Evolutionary conservation across 208 protist genomes (phyloP).

Genomic region (Porcisia deanei): DNA sequence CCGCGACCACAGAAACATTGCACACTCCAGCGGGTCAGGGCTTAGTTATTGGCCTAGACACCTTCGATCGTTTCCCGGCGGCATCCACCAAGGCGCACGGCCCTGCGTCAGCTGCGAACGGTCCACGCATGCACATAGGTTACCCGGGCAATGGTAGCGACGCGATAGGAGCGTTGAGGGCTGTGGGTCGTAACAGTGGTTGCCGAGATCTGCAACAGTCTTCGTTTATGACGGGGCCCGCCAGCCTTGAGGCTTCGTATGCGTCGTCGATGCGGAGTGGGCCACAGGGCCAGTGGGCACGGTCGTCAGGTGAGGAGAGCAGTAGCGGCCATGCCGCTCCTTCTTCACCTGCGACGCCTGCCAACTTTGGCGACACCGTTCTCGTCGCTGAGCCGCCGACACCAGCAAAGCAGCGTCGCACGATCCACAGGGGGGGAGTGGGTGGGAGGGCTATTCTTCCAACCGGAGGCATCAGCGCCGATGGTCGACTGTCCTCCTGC

Average conservation of each 20-base stretch:
- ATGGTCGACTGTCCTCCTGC: not conserved
- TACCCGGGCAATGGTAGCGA: not conserved
- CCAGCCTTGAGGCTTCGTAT: not conserved
- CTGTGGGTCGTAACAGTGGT: not conserved
- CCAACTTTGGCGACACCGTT: constrained; percentile 13
- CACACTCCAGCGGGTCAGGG: constrained; percentile 22
- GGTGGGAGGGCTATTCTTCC: not conserved
- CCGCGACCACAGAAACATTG: not conserved
- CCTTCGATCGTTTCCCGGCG: constrained; percentile 7
- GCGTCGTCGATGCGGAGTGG: not conserved
- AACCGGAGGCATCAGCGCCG: not conserved
- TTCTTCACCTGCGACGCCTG: constrained; percentile 27
- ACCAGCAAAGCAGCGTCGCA: constrained; percentile 60
- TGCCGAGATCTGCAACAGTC: not conserved
- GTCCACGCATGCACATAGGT: not conserved
- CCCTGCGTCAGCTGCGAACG: not conserved
- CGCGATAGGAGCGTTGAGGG: not conserved
- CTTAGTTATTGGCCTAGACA: constrained; percentile 6
- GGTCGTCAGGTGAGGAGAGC: not conserved
- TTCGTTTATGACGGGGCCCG: not conserved
- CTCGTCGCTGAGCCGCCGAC: constrained; percentile 29
- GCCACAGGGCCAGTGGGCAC: constrained; percentile 5
- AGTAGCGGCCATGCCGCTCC: not conserved
- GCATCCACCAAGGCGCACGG: not conserved
- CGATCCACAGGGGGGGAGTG: constrained; percentile 33